phyloP scores from a whole-genome alignment of 306 rosid genomes.

The Cyclanthera cordifolia region DNA sequence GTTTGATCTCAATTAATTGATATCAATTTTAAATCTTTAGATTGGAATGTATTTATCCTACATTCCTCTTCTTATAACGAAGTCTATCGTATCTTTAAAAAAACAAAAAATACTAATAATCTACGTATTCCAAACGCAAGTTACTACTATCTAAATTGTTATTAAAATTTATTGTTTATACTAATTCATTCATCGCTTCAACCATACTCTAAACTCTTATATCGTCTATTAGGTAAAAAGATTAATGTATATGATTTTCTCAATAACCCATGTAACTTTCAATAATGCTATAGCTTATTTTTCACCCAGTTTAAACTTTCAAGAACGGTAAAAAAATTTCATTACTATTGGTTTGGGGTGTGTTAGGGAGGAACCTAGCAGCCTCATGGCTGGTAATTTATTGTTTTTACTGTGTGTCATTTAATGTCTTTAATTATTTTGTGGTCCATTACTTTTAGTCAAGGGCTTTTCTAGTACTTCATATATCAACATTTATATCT shows the following conservation, averaged over 20 bases:
- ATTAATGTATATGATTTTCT: neutral
- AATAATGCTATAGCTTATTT: neutral
- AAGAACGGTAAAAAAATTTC: neutral
- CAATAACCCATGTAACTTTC: neutral
- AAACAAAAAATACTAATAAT: too few relatives aligned
- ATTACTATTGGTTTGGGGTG: neutral
- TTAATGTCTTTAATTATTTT: neutral
- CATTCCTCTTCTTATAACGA: too few relatives aligned
- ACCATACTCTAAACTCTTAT: too few relatives aligned
- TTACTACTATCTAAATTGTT: too few relatives aligned
- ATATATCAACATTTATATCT: conserved; percentile 1
- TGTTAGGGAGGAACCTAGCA: neutral
- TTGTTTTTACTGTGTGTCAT: neutral
- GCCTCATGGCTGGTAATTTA: neutral
- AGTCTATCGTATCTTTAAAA: too few relatives aligned
- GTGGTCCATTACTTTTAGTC: neutral
- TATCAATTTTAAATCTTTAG: too few relatives aligned
- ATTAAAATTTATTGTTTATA: too few relatives aligned
- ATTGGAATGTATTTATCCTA: too few relatives aligned
- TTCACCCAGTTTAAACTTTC: neutral
- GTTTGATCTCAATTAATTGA: too few relatives aligned
- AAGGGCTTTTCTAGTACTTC: neutral
- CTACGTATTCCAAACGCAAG: too few relatives aligned
- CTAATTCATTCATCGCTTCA: too few relatives aligned
- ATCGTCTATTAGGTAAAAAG: too few relatives aligned